Conservation (phyloP, 208 protist species). For the Zelonia costaricensis region DNA sequence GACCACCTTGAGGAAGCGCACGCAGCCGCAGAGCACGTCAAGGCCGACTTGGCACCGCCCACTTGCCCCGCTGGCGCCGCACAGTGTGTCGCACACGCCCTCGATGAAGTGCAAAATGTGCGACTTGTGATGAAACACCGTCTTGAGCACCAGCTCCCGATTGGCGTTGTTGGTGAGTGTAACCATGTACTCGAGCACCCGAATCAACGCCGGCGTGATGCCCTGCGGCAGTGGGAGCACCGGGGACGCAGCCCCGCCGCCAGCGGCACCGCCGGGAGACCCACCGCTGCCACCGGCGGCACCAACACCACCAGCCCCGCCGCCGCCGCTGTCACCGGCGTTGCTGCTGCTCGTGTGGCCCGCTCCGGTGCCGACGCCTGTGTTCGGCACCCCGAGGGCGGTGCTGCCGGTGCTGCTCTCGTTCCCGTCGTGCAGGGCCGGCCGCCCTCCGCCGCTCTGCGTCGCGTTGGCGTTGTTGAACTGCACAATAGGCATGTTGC, state of each 20-base stretch:
- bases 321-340: neutral
- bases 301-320: neutral
- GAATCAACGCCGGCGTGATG: slow-evolving; percentile 58
- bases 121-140: slow-evolving; percentile 63
- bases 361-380: slow-evolving; percentile 11
- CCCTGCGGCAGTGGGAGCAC: slow-evolving; percentile 37
- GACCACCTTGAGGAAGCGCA: slow-evolving; percentile 60
- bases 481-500: slow-evolving; percentile 36
- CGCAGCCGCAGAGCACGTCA: slow-evolving; percentile 58
- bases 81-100: slow-evolving; percentile 38
- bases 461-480: slow-evolving; percentile 35
- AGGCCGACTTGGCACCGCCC: slow-evolving; percentile 34
- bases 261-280: neutral
- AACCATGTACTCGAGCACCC: slow-evolving; percentile 67
- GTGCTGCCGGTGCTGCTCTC: slow-evolving; percentile 1
- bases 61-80: slow-evolving; percentile 10
- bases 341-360: no score
- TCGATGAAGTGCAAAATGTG: slow-evolving; percentile 65
- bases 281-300: neutral
- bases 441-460: slow-evolving; percentile 6
- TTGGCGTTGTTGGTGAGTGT: slow-evolving; percentile 38
- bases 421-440: slow-evolving; percentile 5
- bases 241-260: slow-evolving; percentile 1
- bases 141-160: slow-evolving; percentile 54
- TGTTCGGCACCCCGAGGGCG: slow-evolving; percentile 10